Evolutionary conservation across 2,329 filamentous ascomycete genomes (phyloP).

Genomic region (Pseudogymnoascus sp.): DNA sequence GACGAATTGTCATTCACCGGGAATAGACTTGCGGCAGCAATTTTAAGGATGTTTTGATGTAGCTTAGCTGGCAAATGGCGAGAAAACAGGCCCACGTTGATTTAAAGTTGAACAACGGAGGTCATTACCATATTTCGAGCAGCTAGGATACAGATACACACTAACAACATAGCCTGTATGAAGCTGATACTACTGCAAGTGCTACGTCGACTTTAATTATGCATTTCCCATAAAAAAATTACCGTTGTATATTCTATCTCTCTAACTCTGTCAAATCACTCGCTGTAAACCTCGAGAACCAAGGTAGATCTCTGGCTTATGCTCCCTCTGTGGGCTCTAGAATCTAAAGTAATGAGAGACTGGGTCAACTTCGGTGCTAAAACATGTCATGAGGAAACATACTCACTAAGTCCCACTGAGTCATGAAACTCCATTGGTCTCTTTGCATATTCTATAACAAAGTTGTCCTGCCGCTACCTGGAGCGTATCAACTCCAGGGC

Average conservation of each 20-base stretch:
- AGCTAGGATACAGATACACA: not conserved
- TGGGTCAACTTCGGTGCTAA: not conserved
- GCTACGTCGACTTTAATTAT: not conserved
- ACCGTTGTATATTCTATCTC: not conserved
- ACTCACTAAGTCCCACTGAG: not conserved
- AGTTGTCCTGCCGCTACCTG: not conserved
- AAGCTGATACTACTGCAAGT: not conserved
- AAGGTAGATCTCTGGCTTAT: not conserved
- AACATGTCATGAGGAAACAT: not conserved
- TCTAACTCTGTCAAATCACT: not conserved
- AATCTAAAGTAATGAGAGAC: not conserved
- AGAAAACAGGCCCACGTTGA: not conserved
- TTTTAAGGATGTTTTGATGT: not conserved
- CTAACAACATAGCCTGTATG: not conserved
- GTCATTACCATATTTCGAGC: not conserved
- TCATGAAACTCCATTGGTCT: not conserved
- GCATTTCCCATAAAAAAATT: not conserved
- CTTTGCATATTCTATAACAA: not conserved
- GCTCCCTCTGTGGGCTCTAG: not conserved
- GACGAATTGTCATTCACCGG: not conserved
- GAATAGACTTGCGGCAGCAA: not conserved
- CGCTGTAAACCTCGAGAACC: not conserved
- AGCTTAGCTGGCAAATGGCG: not conserved
- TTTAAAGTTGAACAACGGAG: not conserved
- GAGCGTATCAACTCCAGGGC: not conserved